phyloP scores from a whole-genome alignment of 352 stramenopile genomes.

The Thraustochytrium striatum region DNA sequence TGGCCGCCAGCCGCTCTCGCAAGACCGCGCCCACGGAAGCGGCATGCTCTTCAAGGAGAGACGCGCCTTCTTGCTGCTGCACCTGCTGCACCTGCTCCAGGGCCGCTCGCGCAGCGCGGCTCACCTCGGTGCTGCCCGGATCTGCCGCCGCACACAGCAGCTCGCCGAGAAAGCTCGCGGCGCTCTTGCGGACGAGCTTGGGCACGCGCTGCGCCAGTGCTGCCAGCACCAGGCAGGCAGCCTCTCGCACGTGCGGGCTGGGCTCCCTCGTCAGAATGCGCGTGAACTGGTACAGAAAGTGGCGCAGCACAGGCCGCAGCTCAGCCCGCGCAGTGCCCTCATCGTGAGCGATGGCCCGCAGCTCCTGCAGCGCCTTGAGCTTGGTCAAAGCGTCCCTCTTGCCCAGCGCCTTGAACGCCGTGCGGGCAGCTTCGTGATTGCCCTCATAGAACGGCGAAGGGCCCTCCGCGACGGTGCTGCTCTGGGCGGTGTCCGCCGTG shows the following conservation, averaged over 20 bases:
- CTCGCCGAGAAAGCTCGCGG: slow-evolving; percentile 7
- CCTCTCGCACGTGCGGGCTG: slow-evolving; percentile 24
- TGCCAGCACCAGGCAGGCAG: background rate
- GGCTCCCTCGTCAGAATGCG: background rate
- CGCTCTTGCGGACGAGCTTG: background rate
- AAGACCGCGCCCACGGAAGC: background rate
- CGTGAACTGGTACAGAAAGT: slow-evolving; percentile 18
- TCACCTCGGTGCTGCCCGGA: slow-evolving; percentile 13
- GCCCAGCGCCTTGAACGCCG: slow-evolving; percentile 27
- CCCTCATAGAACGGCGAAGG: slow-evolving; percentile 13
- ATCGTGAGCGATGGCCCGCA: background rate
- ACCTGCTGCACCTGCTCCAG: background rate
- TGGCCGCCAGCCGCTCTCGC: background rate
- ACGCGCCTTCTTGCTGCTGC: background rate
- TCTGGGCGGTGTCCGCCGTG: background rate
- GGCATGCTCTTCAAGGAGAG: too few species aligned
- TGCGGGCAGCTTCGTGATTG: background rate
- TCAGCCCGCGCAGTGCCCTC: background rate
- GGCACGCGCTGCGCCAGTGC: background rate
- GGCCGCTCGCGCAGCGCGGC: background rate
- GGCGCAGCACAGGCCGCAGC: background rate
- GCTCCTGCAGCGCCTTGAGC: slow-evolving; percentile 18
- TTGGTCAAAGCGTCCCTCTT: slow-evolving; percentile 47
- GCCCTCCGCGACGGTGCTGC: background rate
- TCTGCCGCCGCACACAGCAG: slow-evolving; percentile 6